A percentile compares a stretch with the other conserved stretches of the same genome.
phyloP scores from a whole-genome alignment of 768 basidiomycete species.

The Mycena polygramma region DNA sequence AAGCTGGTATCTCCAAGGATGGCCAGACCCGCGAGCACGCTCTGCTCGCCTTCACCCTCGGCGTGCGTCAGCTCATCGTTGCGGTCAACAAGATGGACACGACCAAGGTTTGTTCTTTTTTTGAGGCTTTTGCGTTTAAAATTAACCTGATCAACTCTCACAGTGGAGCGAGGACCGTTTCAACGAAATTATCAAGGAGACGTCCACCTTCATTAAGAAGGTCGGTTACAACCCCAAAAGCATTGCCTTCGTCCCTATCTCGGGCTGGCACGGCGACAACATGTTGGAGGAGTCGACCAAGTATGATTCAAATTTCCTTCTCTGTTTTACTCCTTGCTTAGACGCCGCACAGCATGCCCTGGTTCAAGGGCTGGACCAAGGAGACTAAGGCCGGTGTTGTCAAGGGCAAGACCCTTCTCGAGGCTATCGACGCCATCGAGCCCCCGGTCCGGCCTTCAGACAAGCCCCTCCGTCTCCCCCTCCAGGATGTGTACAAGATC shows the following conservation, averaged over 20 bases:
- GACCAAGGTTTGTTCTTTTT: constrained; percentile 75
- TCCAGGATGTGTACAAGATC: constrained; percentile 99
- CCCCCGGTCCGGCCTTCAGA: constrained; percentile 96
- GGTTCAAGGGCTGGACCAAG: constrained; percentile 99
- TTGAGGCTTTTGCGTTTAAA: background rate
- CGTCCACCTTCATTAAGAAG: constrained; percentile 98
- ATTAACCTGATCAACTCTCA: constrained; percentile 1
- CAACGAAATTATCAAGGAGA: constrained; percentile 99
- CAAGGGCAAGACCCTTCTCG: constrained; percentile 99
- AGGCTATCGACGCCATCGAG: constrained; percentile 99
- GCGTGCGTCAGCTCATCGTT: constrained; percentile 99
- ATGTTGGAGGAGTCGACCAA: constrained; percentile 99
- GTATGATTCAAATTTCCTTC: constrained; percentile 57
- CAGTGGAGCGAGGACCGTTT: constrained; percentile 99
- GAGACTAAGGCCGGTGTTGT: constrained; percentile 92
- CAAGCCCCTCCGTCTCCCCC: constrained; percentile 99
- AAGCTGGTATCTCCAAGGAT: constrained; percentile 99
- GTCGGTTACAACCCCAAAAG: constrained; percentile 99
- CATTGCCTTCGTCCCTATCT: constrained; percentile 99
- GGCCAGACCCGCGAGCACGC: constrained; percentile 99
- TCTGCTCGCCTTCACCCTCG: constrained; percentile 99
- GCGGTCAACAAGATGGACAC: constrained; percentile 99
- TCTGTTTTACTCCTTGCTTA: constrained; percentile 12
- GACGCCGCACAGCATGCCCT: constrained; percentile 82
- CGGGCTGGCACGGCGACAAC: constrained; percentile 99